These are phyloP conservation scores for Pholiota adiposa DNA, from an alignment of 1,284 basidiomycete genomes.

Conservation along the genomic window DNA sequence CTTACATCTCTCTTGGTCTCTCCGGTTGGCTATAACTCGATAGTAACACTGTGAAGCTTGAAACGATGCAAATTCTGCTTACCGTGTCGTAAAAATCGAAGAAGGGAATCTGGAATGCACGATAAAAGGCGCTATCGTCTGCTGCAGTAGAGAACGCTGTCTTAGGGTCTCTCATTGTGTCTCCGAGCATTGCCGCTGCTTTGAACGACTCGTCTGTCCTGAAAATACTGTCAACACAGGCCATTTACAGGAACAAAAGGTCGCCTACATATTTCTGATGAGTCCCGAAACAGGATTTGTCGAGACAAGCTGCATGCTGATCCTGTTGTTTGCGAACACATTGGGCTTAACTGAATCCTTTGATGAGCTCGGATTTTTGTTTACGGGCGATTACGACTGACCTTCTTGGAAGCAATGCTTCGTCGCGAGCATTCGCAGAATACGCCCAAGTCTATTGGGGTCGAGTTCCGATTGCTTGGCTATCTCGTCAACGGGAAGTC, in stretches of 20 bases:
- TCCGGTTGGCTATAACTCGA: constrained; percentile 1
- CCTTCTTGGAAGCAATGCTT: constrained; percentile 28
- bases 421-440: constrained; percentile 36
- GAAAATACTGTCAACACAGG: background rate
- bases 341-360: background rate
- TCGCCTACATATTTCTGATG: background rate
- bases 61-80: background rate
- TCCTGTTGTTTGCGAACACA: constrained; percentile 2
- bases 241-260: background rate
- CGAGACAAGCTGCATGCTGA: constrained; percentile 5
- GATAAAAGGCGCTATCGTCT: constrained; percentile 28
- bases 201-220: constrained; percentile 26
- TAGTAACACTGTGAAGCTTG: too few species aligned
- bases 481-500: constrained; percentile 30
- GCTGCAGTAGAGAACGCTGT: constrained; percentile 23
- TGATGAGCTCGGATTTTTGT: too few species aligned
- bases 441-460: constrained; percentile 30
- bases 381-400: too few species aligned
- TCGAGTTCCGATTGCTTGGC: constrained; percentile 27
- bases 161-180: constrained; percentile 30
- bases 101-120: constrained; percentile 19
- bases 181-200: constrained; percentile 26
- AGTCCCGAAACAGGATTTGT: constrained; percentile 2
- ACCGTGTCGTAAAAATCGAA: constrained; percentile 9
- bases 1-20: constrained; percentile 12